Conservation (phyloP, 257 asterid species). For the Jacaranda mimosifolia region DNA sequence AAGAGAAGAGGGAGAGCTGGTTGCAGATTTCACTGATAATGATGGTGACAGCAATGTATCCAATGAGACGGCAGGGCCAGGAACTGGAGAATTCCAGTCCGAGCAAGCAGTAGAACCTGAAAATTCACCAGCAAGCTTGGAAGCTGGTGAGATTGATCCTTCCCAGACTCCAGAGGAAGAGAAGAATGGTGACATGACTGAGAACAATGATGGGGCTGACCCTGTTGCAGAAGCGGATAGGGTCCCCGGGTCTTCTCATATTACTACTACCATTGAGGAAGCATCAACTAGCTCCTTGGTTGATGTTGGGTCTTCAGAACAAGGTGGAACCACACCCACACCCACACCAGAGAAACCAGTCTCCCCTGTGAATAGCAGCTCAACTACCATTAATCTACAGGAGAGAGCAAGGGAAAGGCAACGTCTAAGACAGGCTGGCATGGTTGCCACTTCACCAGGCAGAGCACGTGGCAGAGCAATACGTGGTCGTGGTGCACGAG, state of each 20-base stretch:
- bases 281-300: conserved; percentile 48
- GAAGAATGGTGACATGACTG: conserved; percentile 48
- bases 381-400: conserved; percentile 70
- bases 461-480: conserved; percentile 71
- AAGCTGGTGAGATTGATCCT: conserved; percentile 66
- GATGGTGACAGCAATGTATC: conserved; percentile 59
- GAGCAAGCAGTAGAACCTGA: conserved; percentile 51
- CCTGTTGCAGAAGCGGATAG: conserved; percentile 51
- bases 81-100: conserved; percentile 50
- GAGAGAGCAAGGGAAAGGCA: conserved; percentile 78
- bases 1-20: conserved; percentile 87
- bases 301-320: conserved; percentile 55
- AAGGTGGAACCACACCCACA: conserved; percentile 47
- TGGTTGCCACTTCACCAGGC: conserved; percentile 44
- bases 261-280: conserved; percentile 38
- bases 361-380: conserved; percentile 52
- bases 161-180: conserved; percentile 58
- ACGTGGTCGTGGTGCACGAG: conserved; percentile 73
- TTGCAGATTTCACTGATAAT: conserved; percentile 55
- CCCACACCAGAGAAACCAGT: conserved; percentile 45
- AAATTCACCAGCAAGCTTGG: conserved; percentile 48
- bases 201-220: conserved; percentile 51
- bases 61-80: conserved; percentile 49
- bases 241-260: conserved; percentile 38
- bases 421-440: conserved; percentile 59